Evolutionary conservation across 495 filamentous ascomycete genomes (phyloP), one percentile per base, ranked within the genome.

Genomic region (Lindgomyces ingoldianus): DNA sequence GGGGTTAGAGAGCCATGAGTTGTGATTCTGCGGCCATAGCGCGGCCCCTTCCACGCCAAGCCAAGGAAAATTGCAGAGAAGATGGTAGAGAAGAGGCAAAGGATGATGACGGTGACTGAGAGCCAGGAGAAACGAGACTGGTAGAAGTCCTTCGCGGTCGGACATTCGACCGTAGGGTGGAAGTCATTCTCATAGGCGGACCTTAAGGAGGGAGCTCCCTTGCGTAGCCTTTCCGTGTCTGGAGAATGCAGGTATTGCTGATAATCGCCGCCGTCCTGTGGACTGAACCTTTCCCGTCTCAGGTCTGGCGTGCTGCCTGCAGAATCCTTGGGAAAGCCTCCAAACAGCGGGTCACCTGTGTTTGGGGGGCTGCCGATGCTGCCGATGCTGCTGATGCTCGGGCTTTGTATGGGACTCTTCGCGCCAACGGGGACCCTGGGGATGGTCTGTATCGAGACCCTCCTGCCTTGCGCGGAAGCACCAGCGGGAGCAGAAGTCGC

Each of bases 41-140:
- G 75, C 0, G 87, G 87, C 48, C 84, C 84, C 14, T 75, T 62
- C 9, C 87, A 71, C 0, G 87, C 86, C 29, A 86, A 72, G 1
- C 78, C 71, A 0, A 91, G 74, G 77, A 83, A 91, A 4, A 90
- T 62, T 0, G 83, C 85, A 1, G 87, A 90, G 27, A 89, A 77
- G 0, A 85, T 30, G 0, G 87, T 90, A 0, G 87, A 86, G 68
- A 87, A 91, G 14, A 90, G 54, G 4, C 86, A 85, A 2, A 91
- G 75, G 0, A 84, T 48, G 22, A 89, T 58, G 16, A 90, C 75
- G 0, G 81, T 78, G 0, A 85, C 64, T 2, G 83, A 82, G 8
- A 89, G 71, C 83, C 86, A 88, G 52, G 79, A 82, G 26, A 74
- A 68, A 10, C 83, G 79, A 10, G 70, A 73, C 16, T 68, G 63